Percentiles rank a stretch among this genome's conserved stretches.
Conservation (phyloP, 139 green algal species). For the Pleodorina starrii region DNA sequence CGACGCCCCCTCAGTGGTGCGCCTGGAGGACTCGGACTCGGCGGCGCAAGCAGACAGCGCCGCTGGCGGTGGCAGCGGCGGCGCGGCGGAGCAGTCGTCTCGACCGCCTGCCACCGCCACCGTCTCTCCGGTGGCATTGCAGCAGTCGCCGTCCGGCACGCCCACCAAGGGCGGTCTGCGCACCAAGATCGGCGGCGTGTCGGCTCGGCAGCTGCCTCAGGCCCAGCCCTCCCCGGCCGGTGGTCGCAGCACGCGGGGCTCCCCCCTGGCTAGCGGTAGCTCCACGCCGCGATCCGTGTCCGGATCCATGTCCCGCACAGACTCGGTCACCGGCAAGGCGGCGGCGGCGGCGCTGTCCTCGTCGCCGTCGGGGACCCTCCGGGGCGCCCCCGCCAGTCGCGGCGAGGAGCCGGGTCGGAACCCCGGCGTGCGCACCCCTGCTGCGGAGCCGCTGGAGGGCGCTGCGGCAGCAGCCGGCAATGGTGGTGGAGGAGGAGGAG, state of each 20-base stretch:
- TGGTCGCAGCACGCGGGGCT: not conserved
- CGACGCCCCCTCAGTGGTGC: too few relatives aligned
- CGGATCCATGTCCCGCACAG: not conserved
- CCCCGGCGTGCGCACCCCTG: too few relatives aligned
- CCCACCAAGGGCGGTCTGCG: not conserved
- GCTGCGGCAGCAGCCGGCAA: not conserved
- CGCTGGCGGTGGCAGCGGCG: not conserved
- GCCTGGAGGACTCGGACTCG: too few relatives aligned
- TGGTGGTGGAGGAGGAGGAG: too few relatives aligned
- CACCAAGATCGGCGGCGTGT: slow-evolving; percentile 25
- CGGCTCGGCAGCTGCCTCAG: not conserved
- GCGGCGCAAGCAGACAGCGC: not conserved
- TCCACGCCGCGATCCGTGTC: slow-evolving; percentile 4
- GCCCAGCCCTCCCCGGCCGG: not conserved
- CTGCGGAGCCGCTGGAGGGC: too few relatives aligned
- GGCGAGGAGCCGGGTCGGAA: not conserved
- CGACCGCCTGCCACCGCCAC: not conserved
- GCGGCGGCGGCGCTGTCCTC: not conserved
- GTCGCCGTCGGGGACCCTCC: not conserved
- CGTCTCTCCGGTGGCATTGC: not conserved
- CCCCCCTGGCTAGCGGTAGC: not conserved
- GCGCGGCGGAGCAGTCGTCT: not conserved
- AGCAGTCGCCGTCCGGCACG: not conserved
- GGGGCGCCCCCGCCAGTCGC: not conserved
- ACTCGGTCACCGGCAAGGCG: not conserved